phyloP scores from a whole-genome alignment of 768 basidiomycete genomes.

The Jaapia argillacea region DNA sequence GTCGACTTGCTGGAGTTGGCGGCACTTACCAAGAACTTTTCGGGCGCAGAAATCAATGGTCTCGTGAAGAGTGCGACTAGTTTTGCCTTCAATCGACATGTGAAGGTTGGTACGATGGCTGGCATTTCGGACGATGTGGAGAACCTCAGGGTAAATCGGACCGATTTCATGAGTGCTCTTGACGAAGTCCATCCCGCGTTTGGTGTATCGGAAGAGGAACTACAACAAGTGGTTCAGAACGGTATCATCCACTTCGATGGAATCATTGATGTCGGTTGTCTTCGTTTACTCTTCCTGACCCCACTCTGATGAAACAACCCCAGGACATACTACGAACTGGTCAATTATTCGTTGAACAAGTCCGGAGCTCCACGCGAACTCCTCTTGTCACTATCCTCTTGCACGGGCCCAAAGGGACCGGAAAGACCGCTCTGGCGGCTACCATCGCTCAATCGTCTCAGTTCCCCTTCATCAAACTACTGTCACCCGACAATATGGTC shows the following conservation, averaged over 20 bases:
- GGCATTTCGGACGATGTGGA: conserved; percentile 95
- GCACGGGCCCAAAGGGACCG: conserved; percentile 83
- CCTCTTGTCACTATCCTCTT: conserved; percentile 87
- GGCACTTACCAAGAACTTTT: conserved; percentile 87
- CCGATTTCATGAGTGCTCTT: conserved; percentile 84
- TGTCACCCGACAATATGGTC: conserved; percentile 95
- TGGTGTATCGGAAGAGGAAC: conserved; percentile 95
- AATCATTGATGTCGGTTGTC: conserved; percentile 61
- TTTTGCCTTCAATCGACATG: conserved; percentile 96
- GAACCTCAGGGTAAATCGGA: conserved; percentile 76
- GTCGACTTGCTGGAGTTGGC: conserved; percentile 83
- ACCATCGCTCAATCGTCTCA: conserved; percentile 89
- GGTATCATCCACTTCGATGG: conserved; percentile 87
- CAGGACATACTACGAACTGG: conserved; percentile 86
- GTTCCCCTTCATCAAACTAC: conserved; percentile 96
- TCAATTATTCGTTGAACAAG: conserved; percentile 86
- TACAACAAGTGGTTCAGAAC: conserved; percentile 87
- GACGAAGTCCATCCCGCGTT: conserved; percentile 95
- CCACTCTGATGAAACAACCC: conserved; percentile 1
- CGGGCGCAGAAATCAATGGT: conserved; percentile 92
- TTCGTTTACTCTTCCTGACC: conserved; percentile 3
- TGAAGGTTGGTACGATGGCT: conserved; percentile 96
- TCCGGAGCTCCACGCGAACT: conserved; percentile 80
- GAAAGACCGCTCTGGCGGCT: conserved; percentile 92
- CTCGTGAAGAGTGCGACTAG: conserved; percentile 96